Conservation (phyloP, 2,329 filamentous ascomycete genomes). For the Beauveria asiatica region DNA sequence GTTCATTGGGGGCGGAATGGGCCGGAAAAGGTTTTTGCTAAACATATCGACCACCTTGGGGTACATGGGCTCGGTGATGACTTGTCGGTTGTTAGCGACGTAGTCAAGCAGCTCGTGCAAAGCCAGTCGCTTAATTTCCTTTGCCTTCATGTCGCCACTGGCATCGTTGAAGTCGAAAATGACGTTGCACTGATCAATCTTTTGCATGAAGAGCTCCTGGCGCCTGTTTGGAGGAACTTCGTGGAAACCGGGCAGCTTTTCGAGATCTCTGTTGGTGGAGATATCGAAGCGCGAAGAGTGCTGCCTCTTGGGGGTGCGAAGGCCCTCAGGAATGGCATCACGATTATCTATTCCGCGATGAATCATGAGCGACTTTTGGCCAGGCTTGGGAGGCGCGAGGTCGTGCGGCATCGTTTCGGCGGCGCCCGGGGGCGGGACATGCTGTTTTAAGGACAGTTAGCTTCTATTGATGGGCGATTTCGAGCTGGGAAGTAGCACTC, state of each 20-base stretch:
- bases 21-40: conserved; percentile 94
- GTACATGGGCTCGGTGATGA: conserved; percentile 99
- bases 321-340: conserved; percentile 81
- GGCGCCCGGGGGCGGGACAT: conserved; percentile 84
- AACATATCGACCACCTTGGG: conserved; percentile 99
- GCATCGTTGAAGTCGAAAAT: conserved; percentile 99
- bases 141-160: conserved; percentile 97
- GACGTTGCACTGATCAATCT: conserved; percentile 99
- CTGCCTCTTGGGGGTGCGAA: conserved; percentile 91
- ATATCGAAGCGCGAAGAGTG: conserved; percentile 98
- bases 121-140: conserved; percentile 96
- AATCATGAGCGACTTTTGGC: conserved; percentile 78
- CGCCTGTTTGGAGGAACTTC: conserved; percentile 91
- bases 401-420: conserved; percentile 98
- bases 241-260: conserved; percentile 96
- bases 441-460: conserved; percentile 41
- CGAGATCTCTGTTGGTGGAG: conserved; percentile 89
- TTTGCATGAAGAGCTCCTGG: conserved; percentile 98
- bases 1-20: conserved; percentile 93
- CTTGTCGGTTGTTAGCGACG: conserved; percentile 94
- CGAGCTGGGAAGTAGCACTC: conserved; percentile 28
- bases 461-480: not conserved
- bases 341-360: conserved; percentile 84
- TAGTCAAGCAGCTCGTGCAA: conserved; percentile 96
- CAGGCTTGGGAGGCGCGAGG: conserved; percentile 85